These are phyloP conservation scores for Bryum argenteum DNA, from an alignment of 225 moss, liverwort and hornwort species.

Conservation along the genomic window DNA sequence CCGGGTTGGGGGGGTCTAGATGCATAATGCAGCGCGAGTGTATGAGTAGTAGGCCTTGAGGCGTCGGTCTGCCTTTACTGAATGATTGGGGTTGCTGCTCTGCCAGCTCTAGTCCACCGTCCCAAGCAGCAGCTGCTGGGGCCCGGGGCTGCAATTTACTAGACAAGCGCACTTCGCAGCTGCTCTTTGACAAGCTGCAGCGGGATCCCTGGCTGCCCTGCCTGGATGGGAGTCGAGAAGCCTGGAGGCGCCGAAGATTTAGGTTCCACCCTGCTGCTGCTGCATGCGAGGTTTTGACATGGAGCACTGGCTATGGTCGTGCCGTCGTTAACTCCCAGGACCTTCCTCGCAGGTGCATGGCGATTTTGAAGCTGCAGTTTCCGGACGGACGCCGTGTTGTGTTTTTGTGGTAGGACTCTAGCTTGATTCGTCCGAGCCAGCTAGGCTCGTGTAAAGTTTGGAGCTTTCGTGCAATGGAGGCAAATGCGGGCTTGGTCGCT, in stretches of 20 bases:
- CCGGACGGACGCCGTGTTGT: constrained; percentile 16
- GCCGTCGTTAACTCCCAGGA: neutral
- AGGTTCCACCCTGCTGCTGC: neutral
- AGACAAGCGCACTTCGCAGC: constrained; percentile 36
- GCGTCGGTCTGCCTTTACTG: constrained; percentile 32
- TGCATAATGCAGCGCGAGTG: constrained; percentile 43
- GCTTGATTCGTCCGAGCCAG: too few species aligned
- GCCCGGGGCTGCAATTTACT: constrained; percentile 40
- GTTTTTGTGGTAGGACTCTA: neutral
- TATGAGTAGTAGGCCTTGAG: constrained; percentile 15
- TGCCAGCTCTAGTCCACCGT: constrained; percentile 40
- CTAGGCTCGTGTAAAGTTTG: too few species aligned
- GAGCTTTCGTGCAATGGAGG: constrained; percentile 61
- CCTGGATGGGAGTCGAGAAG: neutral
- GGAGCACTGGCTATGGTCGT: constrained; percentile 29
- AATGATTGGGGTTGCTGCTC: constrained; percentile 44
- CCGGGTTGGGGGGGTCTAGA: too few species aligned
- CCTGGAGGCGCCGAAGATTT: neutral
- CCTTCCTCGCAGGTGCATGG: neutral
- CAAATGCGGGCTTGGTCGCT: constrained; percentile 84
- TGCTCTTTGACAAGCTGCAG: constrained; percentile 48
- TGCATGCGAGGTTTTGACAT: constrained; percentile 5
- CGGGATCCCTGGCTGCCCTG: constrained; percentile 27
- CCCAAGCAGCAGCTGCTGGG: constrained; percentile 35
- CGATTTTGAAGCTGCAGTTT: constrained; percentile 4